Evolutionary conservation across 2,329 filamentous ascomycete species (phyloP).

Genomic region (Curvularia lunata): DNA sequence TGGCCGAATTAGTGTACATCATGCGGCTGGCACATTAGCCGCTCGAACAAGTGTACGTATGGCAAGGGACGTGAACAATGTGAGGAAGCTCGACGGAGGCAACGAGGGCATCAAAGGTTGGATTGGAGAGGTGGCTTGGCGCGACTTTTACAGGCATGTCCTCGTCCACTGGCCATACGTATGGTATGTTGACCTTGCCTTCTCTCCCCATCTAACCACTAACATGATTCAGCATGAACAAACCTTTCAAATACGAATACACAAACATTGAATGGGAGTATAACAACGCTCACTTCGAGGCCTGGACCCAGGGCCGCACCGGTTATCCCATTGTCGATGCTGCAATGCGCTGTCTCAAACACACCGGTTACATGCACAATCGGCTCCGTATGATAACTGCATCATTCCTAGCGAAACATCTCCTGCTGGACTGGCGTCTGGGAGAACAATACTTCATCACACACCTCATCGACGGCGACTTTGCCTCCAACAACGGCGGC

Average conservation of each 20-base stretch:
- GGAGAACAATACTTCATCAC: constrained; percentile 61
- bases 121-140: constrained; percentile 61
- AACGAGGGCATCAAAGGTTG: constrained; percentile 53
- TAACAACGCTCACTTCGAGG: constrained; percentile 62
- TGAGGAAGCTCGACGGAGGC: constrained; percentile 60
- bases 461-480: constrained; percentile 56
- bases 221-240: constrained; percentile 64
- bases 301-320: constrained; percentile 64
- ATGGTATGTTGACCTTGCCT: constrained; percentile 59
- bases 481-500: constrained; percentile 64
- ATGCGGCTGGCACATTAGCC: constrained; percentile 54
- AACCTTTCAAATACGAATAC: constrained; percentile 83
- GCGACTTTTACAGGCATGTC: constrained; percentile 65
- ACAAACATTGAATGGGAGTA: constrained; percentile 80
- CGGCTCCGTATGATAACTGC: constrained; percentile 59
- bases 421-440: constrained; percentile 58
- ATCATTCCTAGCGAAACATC: constrained; percentile 58
- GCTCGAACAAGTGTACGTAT: constrained; percentile 55
- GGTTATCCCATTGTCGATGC: constrained; percentile 59
- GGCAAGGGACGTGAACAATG: constrained; percentile 58
- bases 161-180: constrained; percentile 84
- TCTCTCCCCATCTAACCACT: neutral
- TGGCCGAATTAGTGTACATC: constrained; percentile 52
- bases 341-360: constrained; percentile 58
- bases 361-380: constrained; percentile 61